Conservation (phyloP, 2,329 filamentous ascomycete genomes). For the Cytospora chrysosperma region DNA sequence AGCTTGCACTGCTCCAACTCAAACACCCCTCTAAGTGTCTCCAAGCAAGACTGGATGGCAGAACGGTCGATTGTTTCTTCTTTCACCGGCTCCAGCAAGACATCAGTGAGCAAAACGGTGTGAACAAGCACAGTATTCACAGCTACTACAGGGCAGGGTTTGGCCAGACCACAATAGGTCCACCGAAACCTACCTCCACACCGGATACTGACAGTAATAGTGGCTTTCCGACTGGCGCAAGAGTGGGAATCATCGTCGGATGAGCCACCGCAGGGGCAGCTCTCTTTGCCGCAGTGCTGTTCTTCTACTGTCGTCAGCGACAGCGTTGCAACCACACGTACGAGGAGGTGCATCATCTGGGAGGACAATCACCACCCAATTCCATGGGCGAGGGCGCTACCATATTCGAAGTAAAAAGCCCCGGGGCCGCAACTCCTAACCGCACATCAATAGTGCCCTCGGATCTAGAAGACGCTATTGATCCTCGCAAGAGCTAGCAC, state of each 20-base stretch:
- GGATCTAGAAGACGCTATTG: constrained; percentile 14
- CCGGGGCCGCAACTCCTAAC: constrained; percentile 1
- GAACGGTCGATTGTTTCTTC: constrained; percentile 29
- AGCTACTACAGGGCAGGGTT: constrained; percentile 19
- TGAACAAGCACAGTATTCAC: constrained; percentile 25
- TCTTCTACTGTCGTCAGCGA: constrained; percentile 29
- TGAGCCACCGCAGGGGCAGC: constrained; percentile 26
- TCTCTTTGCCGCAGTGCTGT: constrained; percentile 26
- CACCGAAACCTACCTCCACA: constrained; percentile 7
- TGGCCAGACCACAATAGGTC: constrained; percentile 5
- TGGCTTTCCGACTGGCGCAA: constrained; percentile 29
- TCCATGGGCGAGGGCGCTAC: background rate
- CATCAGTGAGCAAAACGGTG: constrained; percentile 24
- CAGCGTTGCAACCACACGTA: constrained; percentile 24
- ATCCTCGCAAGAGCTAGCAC: constrained; percentile 6
- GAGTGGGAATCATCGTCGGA: constrained; percentile 33
- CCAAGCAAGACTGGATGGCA: constrained; percentile 41
- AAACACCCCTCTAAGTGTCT: constrained; percentile 43
- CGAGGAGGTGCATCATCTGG: constrained; percentile 35
- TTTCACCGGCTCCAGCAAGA: constrained; percentile 17
- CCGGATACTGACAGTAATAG: background rate
- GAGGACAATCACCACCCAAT: constrained; percentile 20
- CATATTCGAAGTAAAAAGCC: background rate
- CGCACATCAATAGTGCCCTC: constrained; percentile 1
- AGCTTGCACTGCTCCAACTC: constrained; percentile 43